phyloP scores from a whole-genome alignment of 768 basidiomycete genomes.

The Psilocybe cyanescens region DNA sequence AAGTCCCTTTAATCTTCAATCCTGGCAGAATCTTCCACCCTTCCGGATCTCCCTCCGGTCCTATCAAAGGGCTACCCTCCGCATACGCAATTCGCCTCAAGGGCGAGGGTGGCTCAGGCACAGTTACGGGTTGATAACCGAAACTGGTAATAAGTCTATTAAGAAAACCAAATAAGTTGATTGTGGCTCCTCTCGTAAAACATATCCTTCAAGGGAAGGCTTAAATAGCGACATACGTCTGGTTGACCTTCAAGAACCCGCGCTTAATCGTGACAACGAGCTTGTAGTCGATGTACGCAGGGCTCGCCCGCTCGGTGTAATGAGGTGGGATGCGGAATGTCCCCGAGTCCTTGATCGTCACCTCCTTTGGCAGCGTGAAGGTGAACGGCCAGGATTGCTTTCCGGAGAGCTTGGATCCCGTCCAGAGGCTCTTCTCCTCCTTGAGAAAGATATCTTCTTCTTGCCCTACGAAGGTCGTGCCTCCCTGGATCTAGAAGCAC shows the following conservation, averaged over 20 bases:
- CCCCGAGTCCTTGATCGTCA: conserved; percentile 35
- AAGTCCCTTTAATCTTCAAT: conserved; percentile 32
- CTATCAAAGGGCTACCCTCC: conserved; percentile 32
- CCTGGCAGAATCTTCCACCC: conserved; percentile 40
- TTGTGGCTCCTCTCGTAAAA: background rate
- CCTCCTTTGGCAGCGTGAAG: conserved; percentile 48
- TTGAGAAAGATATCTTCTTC: conserved; percentile 54
- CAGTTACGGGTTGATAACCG: conserved; percentile 33
- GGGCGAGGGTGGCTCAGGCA: conserved; percentile 38
- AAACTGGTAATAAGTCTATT: conserved; percentile 33
- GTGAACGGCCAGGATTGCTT: conserved; percentile 52
- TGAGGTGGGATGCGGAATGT: conserved; percentile 53
- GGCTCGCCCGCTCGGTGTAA: conserved; percentile 58
- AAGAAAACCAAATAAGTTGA: background rate
- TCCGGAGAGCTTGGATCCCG: conserved; percentile 44
- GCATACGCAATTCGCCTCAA: conserved; percentile 38
- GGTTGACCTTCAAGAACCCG: conserved; percentile 50
- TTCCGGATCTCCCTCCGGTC: conserved; percentile 39
- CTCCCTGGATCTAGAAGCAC: conserved; percentile 42
- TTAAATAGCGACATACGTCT: conserved; percentile 39
- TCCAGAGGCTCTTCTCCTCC: conserved; percentile 46
- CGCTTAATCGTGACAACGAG: conserved; percentile 53
- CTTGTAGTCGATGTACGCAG: conserved; percentile 61
- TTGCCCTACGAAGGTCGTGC: conserved; percentile 58
- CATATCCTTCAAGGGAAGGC: background rate